Conservation (phyloP, 164 flowering plant species). For the Dillenia turbinata region DNA sequence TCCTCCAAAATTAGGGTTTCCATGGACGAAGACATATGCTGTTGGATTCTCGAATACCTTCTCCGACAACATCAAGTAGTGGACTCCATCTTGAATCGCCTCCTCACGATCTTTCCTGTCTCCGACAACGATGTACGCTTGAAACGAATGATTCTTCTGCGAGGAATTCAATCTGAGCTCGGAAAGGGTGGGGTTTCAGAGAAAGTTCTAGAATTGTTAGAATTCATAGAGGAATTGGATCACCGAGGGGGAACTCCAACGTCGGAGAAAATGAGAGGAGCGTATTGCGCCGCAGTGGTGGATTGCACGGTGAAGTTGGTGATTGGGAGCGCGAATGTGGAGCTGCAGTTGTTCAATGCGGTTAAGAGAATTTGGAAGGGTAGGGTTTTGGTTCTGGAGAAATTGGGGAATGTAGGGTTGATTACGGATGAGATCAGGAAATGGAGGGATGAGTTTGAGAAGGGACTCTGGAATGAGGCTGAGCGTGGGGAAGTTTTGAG, state of each 20-base stretch:
- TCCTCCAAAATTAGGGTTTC: background rate
- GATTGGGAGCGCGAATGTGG: slow-evolving; percentile 10
- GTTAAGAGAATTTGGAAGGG: slow-evolving; percentile 56
- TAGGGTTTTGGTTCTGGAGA: slow-evolving; percentile 34
- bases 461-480: slow-evolving; percentile 33
- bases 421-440: slow-evolving; percentile 26
- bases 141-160: slow-evolving; percentile 36
- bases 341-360: slow-evolving; percentile 31
- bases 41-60: slow-evolving; percentile 60
- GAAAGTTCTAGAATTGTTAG: slow-evolving; percentile 35
- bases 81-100: slow-evolving; percentile 10
- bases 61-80: slow-evolving; percentile 29
- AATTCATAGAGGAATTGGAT: slow-evolving; percentile 37
- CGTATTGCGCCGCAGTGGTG: slow-evolving; percentile 57
- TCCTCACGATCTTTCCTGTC: slow-evolving; percentile 33
- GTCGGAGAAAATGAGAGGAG: slow-evolving; percentile 35
- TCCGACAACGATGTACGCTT: slow-evolving; percentile 20
- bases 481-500: slow-evolving; percentile 15
- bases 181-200: slow-evolving; percentile 30
- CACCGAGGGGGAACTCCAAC: slow-evolving; percentile 9
- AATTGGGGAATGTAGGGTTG: slow-evolving; percentile 25
- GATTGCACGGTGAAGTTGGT: slow-evolving; percentile 42
- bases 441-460: slow-evolving; percentile 40
- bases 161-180: slow-evolving; percentile 32
- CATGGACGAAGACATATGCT: slow-evolving; percentile 29